Base-by-base conservation (phyloP, 1,284 basidiomycete genomes). In the Ceratobasidium theobromae region DNA sequence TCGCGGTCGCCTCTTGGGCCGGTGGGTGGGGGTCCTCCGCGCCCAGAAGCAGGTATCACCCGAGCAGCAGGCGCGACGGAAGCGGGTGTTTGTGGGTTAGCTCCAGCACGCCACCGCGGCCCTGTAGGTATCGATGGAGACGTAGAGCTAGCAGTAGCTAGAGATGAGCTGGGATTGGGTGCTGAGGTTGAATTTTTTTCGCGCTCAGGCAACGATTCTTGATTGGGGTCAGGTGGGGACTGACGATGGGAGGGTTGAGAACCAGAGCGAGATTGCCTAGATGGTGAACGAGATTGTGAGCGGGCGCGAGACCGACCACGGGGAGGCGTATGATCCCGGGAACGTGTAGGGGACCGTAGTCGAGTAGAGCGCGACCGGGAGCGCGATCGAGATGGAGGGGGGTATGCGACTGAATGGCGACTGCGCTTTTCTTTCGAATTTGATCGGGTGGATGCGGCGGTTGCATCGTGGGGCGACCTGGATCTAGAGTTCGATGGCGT, bases 1-100 rank as follows among this genome's bases (percentile, higher is more conserved):
- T 60, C 57, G 14, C 57, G 57, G 45, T 60, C 57, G 4, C 57
- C 57, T 40, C 57, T 60, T 6, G 57, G 57, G 16, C 57, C 57
- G 12, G 57, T 60, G 30, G 57, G 57, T 45, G 57, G 57, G 18
- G 57, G 45, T 35, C 57, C 57, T 23, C 57, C 57, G 43, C 57
- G 57, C 30, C 14, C 30, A 49, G 33, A n/a, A 30, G 23, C 28
- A 49, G 57, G 43, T 23, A 40, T 45, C 18, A 27, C 45, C 18
- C 57, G 57, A 6, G 41, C 25, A 6, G 46, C 46, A 21, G 45
- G n/a, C n/a, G n/a, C n/a, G n/a, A n/a, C 45, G 32, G 32, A 43
- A 35, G 30, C 4, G 21, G 46, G 45, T 14, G 48, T 9, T 51
- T 46, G 55, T 30, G 25, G 21, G 27, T 45, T 45, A 18, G 46